Base-by-base conservation (phyloP, 257 asterid genomes). In the Gardenia jasminoides region DNA sequence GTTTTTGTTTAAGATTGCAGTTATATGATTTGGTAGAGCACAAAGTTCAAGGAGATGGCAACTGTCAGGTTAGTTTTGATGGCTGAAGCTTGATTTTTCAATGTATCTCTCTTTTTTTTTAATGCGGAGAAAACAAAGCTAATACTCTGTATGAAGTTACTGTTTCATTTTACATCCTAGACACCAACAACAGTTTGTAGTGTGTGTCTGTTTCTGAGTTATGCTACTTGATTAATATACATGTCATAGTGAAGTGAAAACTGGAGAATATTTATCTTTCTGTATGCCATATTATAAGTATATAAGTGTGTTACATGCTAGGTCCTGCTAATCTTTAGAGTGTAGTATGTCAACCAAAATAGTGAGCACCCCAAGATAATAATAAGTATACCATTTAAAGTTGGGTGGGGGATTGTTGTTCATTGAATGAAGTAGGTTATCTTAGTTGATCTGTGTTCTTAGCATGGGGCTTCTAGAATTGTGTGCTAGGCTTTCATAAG, bases 21-120 rank as follows among this genome's bases (percentile, higher is more conserved):
- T 80, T 88, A 64, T 89, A 89, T 83, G 94, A 89, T 84, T 87
- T 96, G 94, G 86, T 89, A 82, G 99, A 93, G 89, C 92, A 90
- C 93, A 91, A 91, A 86, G 92, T 91, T 81, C 90, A 89, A 82
- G 99, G 99, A 86, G 99, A 93, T 86, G 99, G 99, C 19, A 96
- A 96, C 85, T 96, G 99, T 74, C 99, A 96, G 99, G 99, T 92
- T 80, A 78, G 85, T 75, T 67, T 48, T 78, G 19, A 8, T 33
- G 52, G 66, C 36, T 68, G 59, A 56, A 17, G 65, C 12, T 56
- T 22, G 39, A 16, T 3, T 7, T 52, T 79, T 41, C 28, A 62
- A n/a, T 31, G 41, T 47, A 11, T 59, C 11, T n/a, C n/a, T n/a
- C n/a, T n/a, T 17, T 73, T 43, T 61, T 67, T 70, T 76, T 47